A percentile compares a stretch with the other conserved stretches of the same genome.
These are phyloP conservation scores for Oryza glaberrima DNA, from an alignment of 176 grass and related monocot genomes.

Conservation along the genomic window DNA sequence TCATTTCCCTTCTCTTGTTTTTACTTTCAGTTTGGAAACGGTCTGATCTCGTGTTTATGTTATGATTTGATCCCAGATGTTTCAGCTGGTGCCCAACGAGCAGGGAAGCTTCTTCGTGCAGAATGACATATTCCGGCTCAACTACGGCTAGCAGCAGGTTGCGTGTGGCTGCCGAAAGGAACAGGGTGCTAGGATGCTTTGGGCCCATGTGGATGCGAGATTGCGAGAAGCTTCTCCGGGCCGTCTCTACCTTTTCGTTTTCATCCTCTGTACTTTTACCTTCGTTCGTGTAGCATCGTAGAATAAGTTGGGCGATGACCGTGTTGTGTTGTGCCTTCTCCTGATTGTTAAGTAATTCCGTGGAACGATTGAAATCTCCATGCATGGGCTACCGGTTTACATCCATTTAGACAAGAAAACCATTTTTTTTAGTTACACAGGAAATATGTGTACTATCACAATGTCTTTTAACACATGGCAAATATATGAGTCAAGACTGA, in stretches of 20 bases:
- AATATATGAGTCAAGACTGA: no score
- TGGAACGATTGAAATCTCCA: background rate
- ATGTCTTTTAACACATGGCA: no score
- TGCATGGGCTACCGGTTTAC: background rate
- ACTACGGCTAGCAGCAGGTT: constrained; percentile 57
- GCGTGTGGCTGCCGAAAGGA: constrained; percentile 44
- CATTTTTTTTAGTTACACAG: background rate
- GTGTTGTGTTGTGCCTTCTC: background rate
- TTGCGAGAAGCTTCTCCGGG: background rate
- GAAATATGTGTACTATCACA: background rate
- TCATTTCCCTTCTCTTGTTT: background rate
- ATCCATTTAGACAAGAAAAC: background rate
- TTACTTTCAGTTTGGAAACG: background rate
- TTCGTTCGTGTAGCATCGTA: constrained; percentile 4
- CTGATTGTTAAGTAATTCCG: background rate
- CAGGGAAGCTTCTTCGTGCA: constrained; percentile 83
- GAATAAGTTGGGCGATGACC: constrained; percentile 16
- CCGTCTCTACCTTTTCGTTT: background rate
- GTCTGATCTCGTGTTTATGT: background rate
- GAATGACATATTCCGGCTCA: constrained; percentile 93
- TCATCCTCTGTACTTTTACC: background rate
- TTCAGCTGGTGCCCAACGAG: constrained; percentile 73
- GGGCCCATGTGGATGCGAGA: background rate
- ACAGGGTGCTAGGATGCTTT: constrained; percentile 34
- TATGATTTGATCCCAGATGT: constrained; percentile 51